Conservation (phyloP, 2,329 filamentous ascomycete genomes). For the Raffaelea ambrosiae region DNA sequence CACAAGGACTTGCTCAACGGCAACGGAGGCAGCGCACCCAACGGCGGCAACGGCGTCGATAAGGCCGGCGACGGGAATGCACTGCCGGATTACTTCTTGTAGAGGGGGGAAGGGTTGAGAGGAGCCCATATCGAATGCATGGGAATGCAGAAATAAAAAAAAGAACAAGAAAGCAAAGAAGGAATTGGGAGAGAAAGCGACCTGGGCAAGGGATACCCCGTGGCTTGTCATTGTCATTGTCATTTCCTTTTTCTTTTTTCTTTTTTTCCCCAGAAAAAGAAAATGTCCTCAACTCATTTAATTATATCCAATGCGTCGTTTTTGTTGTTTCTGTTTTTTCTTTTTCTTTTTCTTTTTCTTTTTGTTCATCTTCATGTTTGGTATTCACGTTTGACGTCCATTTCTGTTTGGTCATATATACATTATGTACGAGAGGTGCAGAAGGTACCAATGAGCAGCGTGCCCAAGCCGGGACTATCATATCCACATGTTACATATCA, state of each 20-base stretch:
- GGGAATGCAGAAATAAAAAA: background rate
- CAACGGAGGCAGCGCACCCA: background rate
- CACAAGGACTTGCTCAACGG: constrained; percentile 73
- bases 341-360: background rate
- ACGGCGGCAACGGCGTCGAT: constrained; percentile 43
- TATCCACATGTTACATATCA: too few relatives aligned
- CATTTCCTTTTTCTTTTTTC: too few relatives aligned
- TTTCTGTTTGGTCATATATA: background rate
- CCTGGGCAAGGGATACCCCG: too few relatives aligned
- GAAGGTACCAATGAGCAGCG: too few relatives aligned
- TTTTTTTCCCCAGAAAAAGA: too few relatives aligned
- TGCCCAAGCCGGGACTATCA: too few relatives aligned
- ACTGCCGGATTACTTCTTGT: constrained; percentile 58
- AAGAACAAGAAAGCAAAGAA: too few relatives aligned
- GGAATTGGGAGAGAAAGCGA: too few relatives aligned
- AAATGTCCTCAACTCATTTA: background rate
- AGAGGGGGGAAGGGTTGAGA: too few relatives aligned
- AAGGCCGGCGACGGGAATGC: constrained; percentile 56
- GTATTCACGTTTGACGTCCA: background rate
- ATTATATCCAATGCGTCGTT: background rate
- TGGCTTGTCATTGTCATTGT: too few relatives aligned
- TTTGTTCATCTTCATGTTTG: background rate
- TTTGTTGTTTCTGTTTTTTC: background rate
- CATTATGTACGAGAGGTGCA: too few relatives aligned
- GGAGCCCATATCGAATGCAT: background rate